Conservation (phyloP, 805 yeast species). For the Barnettozyma populi region DNA sequence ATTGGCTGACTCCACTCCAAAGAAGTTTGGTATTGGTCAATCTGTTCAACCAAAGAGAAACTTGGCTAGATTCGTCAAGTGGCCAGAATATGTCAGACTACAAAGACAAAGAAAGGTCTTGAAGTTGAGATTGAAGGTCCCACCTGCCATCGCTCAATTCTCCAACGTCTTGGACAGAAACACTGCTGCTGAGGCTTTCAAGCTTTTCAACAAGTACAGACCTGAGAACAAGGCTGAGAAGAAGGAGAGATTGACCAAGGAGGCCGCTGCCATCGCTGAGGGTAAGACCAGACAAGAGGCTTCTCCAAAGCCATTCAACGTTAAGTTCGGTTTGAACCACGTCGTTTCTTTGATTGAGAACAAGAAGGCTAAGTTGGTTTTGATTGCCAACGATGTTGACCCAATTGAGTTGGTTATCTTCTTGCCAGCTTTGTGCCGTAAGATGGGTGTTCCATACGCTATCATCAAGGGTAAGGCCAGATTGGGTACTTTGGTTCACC, state of each 20-base stretch:
- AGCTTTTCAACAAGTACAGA: slow-evolving; percentile 97
- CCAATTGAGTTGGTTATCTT: slow-evolving; percentile 96
- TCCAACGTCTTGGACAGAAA: slow-evolving; percentile 95
- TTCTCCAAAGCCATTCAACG: slow-evolving; percentile 93
- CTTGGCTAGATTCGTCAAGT: slow-evolving; percentile 94
- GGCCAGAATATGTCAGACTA: slow-evolving; percentile 98
- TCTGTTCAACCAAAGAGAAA: slow-evolving; percentile 91
- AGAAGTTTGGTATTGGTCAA: slow-evolving; percentile 96
- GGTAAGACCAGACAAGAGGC: slow-evolving; percentile 97
- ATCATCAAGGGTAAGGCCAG: slow-evolving; percentile 98
- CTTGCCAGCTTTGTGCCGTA: slow-evolving; percentile 98
- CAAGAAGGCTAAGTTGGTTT: slow-evolving; percentile 97
- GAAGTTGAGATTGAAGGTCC: slow-evolving; percentile 94
- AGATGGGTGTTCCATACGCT: slow-evolving; percentile 99
- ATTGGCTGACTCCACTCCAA: slow-evolving; percentile 82
- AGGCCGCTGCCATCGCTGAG: slow-evolving; percentile 98
- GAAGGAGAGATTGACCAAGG: slow-evolving; percentile 98
- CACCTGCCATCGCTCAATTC: slow-evolving; percentile 97
- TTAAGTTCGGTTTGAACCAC: slow-evolving; percentile 98
- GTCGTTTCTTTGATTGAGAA: slow-evolving; percentile 95
- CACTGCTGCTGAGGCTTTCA: slow-evolving; percentile 96
- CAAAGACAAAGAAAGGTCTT: slow-evolving; percentile 99
- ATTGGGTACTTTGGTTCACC: slow-evolving; percentile 95
- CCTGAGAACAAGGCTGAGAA: slow-evolving; percentile 97
- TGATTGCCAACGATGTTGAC: slow-evolving; percentile 98